phyloP scores from a whole-genome alignment of 495 filamentous ascomycete genomes.

The Penicillium soppii region DNA sequence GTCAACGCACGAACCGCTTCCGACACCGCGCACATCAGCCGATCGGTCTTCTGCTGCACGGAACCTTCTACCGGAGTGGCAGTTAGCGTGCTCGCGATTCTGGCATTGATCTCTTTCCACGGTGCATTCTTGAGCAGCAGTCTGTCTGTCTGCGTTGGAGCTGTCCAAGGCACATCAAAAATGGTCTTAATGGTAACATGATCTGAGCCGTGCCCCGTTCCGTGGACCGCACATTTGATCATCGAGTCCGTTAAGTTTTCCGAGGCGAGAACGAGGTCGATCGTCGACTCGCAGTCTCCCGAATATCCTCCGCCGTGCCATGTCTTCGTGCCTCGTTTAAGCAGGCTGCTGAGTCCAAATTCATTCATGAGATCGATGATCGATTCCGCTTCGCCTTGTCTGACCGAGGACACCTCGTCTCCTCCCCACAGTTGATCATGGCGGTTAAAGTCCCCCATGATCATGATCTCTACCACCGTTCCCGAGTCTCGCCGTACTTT shows the following conservation, averaged over 20 bases:
- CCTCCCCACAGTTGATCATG: constrained; percentile 39
- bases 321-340: constrained; percentile 32
- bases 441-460: too few relatives aligned
- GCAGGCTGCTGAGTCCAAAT: constrained; percentile 25
- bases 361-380: constrained; percentile 38
- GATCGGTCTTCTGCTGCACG: too few relatives aligned
- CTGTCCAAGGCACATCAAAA: constrained; percentile 17
- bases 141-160: constrained; percentile 10
- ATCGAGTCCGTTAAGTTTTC: constrained; percentile 15
- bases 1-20: constrained; percentile 14
- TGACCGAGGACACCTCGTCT: constrained; percentile 25
- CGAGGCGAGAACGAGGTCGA: too few relatives aligned
- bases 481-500: too few relatives aligned
- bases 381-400: constrained; percentile 33
- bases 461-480: too few relatives aligned
- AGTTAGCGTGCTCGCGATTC: too few relatives aligned
- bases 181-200: constrained; percentile 30
- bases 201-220: constrained; percentile 35
- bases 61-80: too few relatives aligned
- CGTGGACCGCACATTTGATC: constrained; percentile 25
- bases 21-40: too few relatives aligned
- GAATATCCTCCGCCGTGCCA: constrained; percentile 19
- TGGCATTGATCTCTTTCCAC: too few relatives aligned
- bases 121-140: constrained; percentile 30
- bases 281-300: constrained; percentile 24